These are phyloP conservation scores for Phytophthora pistaciae DNA, from an alignment of 352 stramenopile genomes.

Conservation along the genomic window DNA sequence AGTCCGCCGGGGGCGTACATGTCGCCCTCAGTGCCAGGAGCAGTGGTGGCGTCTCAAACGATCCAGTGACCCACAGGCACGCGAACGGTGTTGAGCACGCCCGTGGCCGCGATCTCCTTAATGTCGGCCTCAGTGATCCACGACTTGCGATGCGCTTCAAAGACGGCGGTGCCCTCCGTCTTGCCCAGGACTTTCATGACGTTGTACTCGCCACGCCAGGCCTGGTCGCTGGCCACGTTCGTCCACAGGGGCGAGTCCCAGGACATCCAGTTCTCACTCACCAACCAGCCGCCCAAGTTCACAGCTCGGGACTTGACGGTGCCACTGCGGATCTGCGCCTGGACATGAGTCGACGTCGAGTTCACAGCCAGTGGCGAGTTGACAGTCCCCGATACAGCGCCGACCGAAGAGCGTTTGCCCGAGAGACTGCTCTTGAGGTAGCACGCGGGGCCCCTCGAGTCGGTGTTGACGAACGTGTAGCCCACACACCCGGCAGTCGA, in stretches of 20 bases:
- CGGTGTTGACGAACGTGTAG: slow-evolving; percentile 34
- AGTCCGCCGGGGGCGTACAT: slow-evolving; percentile 40
- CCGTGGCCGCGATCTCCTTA: slow-evolving; percentile 19
- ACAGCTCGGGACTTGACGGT: slow-evolving; percentile 1
- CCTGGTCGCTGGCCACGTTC: background rate
- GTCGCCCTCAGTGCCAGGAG: slow-evolving; percentile 16
- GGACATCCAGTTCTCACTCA: slow-evolving; percentile 15
- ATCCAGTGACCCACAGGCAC: slow-evolving; percentile 60
- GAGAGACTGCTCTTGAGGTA: slow-evolving; percentile 28
- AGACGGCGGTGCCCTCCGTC: background rate
- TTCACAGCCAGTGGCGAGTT: background rate
- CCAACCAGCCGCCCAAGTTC: slow-evolving; percentile 10
- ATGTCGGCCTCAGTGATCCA: slow-evolving; percentile 22
- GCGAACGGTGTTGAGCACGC: slow-evolving; percentile 56
- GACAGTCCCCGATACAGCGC: slow-evolving; percentile 6
- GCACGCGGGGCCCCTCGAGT: slow-evolving; percentile 15
- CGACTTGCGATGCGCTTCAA: background rate
- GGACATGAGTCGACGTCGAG: slow-evolving; percentile 2
- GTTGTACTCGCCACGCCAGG: background rate
- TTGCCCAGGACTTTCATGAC: background rate
- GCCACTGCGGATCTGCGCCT: slow-evolving; percentile 5
- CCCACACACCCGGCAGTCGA: slow-evolving; percentile 24
- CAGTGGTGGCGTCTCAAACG: slow-evolving; percentile 35
- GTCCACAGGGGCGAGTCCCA: slow-evolving; percentile 3
- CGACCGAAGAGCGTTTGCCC: background rate